Evolutionary conservation across 2,329 filamentous ascomycete genomes (phyloP).

Genomic region (Didymella pinodella): DNA sequence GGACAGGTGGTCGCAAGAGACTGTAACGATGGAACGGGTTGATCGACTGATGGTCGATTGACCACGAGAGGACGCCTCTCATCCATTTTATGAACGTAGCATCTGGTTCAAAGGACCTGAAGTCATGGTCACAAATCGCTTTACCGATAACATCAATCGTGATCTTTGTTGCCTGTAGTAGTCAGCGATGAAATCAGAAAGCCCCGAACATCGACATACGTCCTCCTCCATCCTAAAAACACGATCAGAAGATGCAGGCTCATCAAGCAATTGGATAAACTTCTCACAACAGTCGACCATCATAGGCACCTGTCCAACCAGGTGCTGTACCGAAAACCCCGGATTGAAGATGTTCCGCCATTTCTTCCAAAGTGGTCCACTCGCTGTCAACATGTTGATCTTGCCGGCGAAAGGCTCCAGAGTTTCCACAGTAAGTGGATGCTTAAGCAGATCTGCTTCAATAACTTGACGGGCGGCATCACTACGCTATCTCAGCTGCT

Average conservation of each 20-base stretch:
- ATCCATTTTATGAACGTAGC: conserved; percentile 46
- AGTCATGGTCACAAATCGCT: conserved; percentile 49
- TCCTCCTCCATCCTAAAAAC: conserved; percentile 53
- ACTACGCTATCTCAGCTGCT: background rate
- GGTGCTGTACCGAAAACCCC: conserved; percentile 50
- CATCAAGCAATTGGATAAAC: conserved; percentile 47
- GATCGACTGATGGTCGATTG: background rate
- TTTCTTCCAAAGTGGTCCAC: conserved; percentile 54
- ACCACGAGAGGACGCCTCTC: background rate
- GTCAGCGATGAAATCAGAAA: background rate
- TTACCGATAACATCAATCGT: conserved; percentile 56
- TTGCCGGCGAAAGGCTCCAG: conserved; percentile 49
- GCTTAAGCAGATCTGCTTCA: conserved; percentile 1
- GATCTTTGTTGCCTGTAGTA: conserved; percentile 44
- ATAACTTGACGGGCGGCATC: conserved; percentile 1
- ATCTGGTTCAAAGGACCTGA: conserved; percentile 46
- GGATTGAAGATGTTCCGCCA: conserved; percentile 56
- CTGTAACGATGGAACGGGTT: conserved; percentile 5
- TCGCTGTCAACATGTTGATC: conserved; percentile 48
- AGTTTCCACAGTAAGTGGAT: background rate
- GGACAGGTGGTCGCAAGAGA: background rate
- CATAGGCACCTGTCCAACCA: conserved; percentile 50
- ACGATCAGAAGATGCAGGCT: conserved; percentile 46
- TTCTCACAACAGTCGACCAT: conserved; percentile 48
- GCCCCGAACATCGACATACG: background rate